Percentiles rank a stretch among this genome's conserved stretches.
Evolutionary conservation across 345 rosid genomes (phyloP).

Genomic region (Syzygium aqueum): DNA sequence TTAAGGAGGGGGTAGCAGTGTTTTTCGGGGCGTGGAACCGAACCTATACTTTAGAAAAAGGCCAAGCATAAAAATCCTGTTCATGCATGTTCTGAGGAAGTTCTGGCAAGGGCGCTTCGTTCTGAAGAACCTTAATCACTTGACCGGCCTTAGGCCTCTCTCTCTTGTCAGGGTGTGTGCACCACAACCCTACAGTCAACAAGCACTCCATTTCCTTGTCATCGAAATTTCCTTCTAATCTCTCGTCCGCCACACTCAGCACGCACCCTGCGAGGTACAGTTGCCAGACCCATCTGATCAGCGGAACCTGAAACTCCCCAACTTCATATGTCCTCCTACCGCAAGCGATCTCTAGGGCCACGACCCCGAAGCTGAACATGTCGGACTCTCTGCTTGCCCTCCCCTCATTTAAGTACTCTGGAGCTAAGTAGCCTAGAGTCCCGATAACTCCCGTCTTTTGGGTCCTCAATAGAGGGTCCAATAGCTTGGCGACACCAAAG

Average conservation of each 20-base stretch:
- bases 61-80: neutral
- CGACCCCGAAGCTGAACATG: constrained; percentile 7
- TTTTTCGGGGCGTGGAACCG: neutral
- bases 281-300: constrained; percentile 14
- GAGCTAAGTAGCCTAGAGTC: constrained; percentile 9
- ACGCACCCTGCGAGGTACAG: constrained; percentile 4
- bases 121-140: constrained; percentile 7
- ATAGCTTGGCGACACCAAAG: constrained; percentile 6
- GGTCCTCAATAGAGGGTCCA: constrained; percentile 6
- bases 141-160: constrained; percentile 10
- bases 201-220: constrained; percentile 10
- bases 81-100: constrained; percentile 1
- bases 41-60: neutral
- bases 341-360: constrained; percentile 14
- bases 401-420: constrained; percentile 3
- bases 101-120: constrained; percentile 9
- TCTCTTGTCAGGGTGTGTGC: constrained; percentile 7
- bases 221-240: constrained; percentile 2
- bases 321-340: neutral
- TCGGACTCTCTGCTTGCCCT: constrained; percentile 8
- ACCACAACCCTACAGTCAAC: constrained; percentile 9
- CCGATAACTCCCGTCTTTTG: constrained; percentile 1
- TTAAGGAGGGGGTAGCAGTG: neutral
- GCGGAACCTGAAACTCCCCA: neutral
- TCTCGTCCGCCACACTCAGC: constrained; percentile 7